These are phyloP conservation scores for Saturnispora sekii DNA, from an alignment of 805 yeast genomes.

Conservation along the genomic window DNA sequence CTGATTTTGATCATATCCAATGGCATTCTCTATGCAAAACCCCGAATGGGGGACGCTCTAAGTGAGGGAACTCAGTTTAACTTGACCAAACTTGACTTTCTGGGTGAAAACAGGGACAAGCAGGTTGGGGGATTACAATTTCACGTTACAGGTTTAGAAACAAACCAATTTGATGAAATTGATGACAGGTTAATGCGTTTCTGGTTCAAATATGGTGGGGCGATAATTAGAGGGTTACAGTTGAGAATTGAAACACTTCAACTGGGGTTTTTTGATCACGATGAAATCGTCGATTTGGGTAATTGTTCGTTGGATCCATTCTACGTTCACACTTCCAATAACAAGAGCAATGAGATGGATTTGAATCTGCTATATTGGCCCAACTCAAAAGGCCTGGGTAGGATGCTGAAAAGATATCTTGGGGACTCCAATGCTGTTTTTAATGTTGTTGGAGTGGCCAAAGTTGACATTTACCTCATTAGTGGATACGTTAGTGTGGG, in stretches of 20 bases:
- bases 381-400: constrained; percentile 24
- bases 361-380: constrained; percentile 27
- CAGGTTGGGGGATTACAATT: constrained; percentile 27
- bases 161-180: constrained; percentile 26
- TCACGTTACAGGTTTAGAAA: constrained; percentile 23
- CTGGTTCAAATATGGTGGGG: constrained; percentile 28
- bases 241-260: constrained; percentile 25
- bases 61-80: constrained; percentile 26
- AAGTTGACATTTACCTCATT: constrained; percentile 23
- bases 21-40: constrained; percentile 13
- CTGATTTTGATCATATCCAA: background rate
- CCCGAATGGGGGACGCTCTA: constrained; percentile 24
- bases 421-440: constrained; percentile 24
- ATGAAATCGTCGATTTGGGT: constrained; percentile 22
- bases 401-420: constrained; percentile 26
- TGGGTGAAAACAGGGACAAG: constrained; percentile 15
- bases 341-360: constrained; percentile 19
- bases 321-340: constrained; percentile 24
- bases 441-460: constrained; percentile 28
- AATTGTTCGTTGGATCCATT: constrained; percentile 27
- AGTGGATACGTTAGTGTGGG: constrained; percentile 28
- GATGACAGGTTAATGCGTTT: constrained; percentile 19
- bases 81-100: constrained; percentile 23
- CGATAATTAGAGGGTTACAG: constrained; percentile 20
- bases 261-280: constrained; percentile 17